phyloP scores from a whole-genome alignment of 176 grass and related monocot genomes.

The Aechmea fasciata region DNA sequence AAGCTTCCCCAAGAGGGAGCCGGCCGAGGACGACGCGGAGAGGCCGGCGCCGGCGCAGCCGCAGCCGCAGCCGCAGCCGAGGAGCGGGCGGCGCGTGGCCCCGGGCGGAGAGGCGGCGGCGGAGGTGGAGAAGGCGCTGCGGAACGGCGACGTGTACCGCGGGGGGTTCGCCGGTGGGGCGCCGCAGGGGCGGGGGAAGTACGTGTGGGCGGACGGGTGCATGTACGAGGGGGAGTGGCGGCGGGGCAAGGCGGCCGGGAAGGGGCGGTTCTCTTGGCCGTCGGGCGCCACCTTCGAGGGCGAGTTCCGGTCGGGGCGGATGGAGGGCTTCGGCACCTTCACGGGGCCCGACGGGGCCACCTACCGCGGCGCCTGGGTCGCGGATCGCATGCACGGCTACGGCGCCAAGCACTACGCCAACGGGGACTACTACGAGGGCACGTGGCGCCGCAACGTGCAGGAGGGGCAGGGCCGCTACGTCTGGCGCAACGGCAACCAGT shows the following conservation, averaged over 20 bases:
- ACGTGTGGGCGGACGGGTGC: slow-evolving; percentile 78
- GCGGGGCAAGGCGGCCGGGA: slow-evolving; percentile 70
- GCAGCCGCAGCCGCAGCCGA: slow-evolving; percentile 24
- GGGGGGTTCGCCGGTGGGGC: slow-evolving; percentile 44
- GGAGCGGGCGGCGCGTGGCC: slow-evolving; percentile 41
- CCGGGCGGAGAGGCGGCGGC: slow-evolving; percentile 19
- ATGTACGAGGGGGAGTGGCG: slow-evolving; percentile 89
- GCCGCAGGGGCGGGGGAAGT: slow-evolving; percentile 82
- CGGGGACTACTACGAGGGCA: slow-evolving; percentile 91
- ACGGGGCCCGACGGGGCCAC: slow-evolving; percentile 56
- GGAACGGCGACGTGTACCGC: slow-evolving; percentile 68
- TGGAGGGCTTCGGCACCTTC: slow-evolving; percentile 78
- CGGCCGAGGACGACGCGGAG: slow-evolving; percentile 10
- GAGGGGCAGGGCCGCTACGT: slow-evolving; percentile 88
- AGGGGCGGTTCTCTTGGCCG: slow-evolving; percentile 86
- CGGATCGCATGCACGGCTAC: slow-evolving; percentile 57
- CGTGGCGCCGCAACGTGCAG: slow-evolving; percentile 78
- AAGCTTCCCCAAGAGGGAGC: slow-evolving; percentile 6
- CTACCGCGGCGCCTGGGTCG: slow-evolving; percentile 73
- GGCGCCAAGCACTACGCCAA: slow-evolving; percentile 81
- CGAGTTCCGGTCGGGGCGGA: slow-evolving; percentile 70
- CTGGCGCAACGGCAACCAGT: slow-evolving; percentile 90
- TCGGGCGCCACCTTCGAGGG: slow-evolving; percentile 88
- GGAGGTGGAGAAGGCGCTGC: slow-evolving; percentile 67
- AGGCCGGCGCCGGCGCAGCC: too few relatives aligned